Base-by-base conservation (phyloP, 306 rosid genomes). In the Gynostemma pentaphyllum region DNA sequence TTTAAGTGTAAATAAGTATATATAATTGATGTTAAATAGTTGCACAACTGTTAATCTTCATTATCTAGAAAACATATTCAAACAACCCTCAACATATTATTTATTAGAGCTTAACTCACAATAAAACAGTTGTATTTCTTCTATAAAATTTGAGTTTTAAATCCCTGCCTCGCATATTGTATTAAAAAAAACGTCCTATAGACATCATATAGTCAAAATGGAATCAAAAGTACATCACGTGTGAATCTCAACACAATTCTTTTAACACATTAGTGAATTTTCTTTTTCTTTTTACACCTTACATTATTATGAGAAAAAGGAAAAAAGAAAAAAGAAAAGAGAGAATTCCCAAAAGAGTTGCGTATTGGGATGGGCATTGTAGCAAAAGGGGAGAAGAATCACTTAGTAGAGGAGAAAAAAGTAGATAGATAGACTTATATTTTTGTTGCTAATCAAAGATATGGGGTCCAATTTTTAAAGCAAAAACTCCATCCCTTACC, bases 401-500 rank as follows among this genome's bases (percentile, higher is more conserved):
- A 57, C 18, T 19, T 36, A 34, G 16, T 57, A 36, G 64, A 11
- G 27, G 45, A 53, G 61, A 56, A 56, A 56, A 56, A 56, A 18
- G 65, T 59, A 22, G 48, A 60, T 60, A 39, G 45, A 41, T 7
- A 36, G 21, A 60, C 34, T n/a, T n/a, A n/a, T n/a, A n/a, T n/a
- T 39, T 60, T 60, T 39, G 65, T 22, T 60, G 48, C 47, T 47
- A 39, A 39, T 39, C 34, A 39, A 59, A 59, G 11, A 12, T 32
- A 7, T 60, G 65, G 65, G 65, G 64, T 37, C 65, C 65, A 37
- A 57, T 1, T 52, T 13, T 0, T 30, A 59, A 59, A 59, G 32
- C 32, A 37, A n/a, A n/a, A n/a, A 59, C 64, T 21, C 64, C 13
- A 37, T n/a, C 65, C 21, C 65, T 59, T 59, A 59, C 21, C 46